Base-by-base conservation (phyloP, 441 rosid genomes). In the Erysimum pusillum region DNA sequence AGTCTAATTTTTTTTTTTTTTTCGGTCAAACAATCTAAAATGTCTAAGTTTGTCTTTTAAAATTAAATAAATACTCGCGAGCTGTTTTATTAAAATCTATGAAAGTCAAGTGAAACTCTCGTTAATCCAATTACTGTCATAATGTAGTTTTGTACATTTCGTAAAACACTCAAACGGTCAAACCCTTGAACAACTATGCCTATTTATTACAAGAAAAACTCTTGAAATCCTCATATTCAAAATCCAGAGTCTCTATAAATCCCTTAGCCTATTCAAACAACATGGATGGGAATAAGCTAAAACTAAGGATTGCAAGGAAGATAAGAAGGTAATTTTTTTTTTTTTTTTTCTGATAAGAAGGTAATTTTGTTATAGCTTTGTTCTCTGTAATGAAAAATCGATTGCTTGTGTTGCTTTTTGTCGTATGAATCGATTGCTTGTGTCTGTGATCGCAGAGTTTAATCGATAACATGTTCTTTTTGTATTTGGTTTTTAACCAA, bases 261-360 rank as follows among this genome's bases (percentile, higher is more conserved):
- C 17, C 44, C 13, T 57, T 36, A 49, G 31, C 39, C 22, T 0
- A 46, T 51, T 9, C n/a, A 28, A 2, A 58, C 36, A 54, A 31
- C 11, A 71, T 75, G 78, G 78, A 67, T 58, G 67, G 14, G 54
- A 39, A 49, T 62, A 67, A 32, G 54, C 14, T 75, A 22, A 67
- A 60, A 39, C 68, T 28, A 18, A 49, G 13, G 38, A 60, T 75
- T 60, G 39, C 17, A 48, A 58, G 45, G 10, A 67, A 59, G 56
- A 18, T 67, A 8, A 39, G 45, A 67, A 67, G 78, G 79, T 67
- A 39, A 10, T 10, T 42, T 17, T 41, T 22, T 22, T 22, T 22
- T 22, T 22, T 22, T 22, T 22, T 22, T 22, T 22, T 22, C 2
- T 22, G 25, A 22, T 22, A 22, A 22, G 25, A 1, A 22, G 25